Evolutionary conservation across 768 basidiomycete genomes (phyloP).

Genomic region (Collybia mongolica): DNA sequence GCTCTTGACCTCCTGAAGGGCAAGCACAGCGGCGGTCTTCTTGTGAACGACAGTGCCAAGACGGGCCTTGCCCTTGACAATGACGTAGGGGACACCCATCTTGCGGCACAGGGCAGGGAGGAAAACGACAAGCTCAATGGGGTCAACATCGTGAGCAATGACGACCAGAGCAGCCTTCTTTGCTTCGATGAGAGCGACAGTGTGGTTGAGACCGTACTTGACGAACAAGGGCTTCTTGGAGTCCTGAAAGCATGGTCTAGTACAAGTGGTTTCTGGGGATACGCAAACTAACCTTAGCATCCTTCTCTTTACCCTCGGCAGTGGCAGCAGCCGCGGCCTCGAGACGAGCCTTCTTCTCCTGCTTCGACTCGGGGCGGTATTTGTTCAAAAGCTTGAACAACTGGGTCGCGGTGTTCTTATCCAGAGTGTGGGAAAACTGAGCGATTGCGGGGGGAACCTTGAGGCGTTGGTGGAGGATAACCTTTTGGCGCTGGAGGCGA

Average conservation of each 20-base stretch:
- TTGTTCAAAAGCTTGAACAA: conserved; percentile 98
- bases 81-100: conserved; percentile 99
- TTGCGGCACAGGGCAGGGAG: conserved; percentile 97
- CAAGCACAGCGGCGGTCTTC: conserved; percentile 93
- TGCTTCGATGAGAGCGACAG: conserved; percentile 91
- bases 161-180: conserved; percentile 97
- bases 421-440: conserved; percentile 95
- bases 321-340: conserved; percentile 71
- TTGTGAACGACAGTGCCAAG: conserved; percentile 98
- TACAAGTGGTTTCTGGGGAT: background rate
- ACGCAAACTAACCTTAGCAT: conserved; percentile 37
- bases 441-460: conserved; percentile 98
- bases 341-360: conserved; percentile 96
- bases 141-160: conserved; percentile 98
- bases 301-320: conserved; percentile 69
- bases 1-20: conserved; percentile 90
- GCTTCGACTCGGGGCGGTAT: conserved; percentile 92
- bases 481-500: conserved; percentile 97
- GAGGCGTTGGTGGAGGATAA: conserved; percentile 95
- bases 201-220: conserved; percentile 98
- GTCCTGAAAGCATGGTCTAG: conserved; percentile 41
- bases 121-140: conserved; percentile 98
- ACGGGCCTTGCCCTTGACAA: conserved; percentile 97
- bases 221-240: conserved; percentile 93
- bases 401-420: conserved; percentile 99